Base-by-base conservation (phyloP, 1,284 basidiomycete genomes). In the Sanguinoderma infundibulare region DNA sequence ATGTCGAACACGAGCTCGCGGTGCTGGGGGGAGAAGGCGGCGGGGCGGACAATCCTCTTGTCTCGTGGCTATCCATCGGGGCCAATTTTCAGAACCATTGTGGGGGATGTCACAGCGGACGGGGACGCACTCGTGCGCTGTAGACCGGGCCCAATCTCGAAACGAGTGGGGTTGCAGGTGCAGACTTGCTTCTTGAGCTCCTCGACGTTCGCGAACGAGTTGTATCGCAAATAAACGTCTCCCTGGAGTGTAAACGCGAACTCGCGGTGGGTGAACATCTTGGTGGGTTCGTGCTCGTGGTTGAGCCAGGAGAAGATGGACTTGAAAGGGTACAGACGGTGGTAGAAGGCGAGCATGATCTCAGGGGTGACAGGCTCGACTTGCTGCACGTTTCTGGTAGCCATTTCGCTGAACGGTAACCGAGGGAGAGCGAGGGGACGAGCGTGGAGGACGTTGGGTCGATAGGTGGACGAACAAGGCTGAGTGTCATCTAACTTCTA, bases 1-100 rank as follows among this genome's bases (percentile, higher is more conserved):
- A 99, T 98, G 87, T 99, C 98, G 73, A 99, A 98, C 1, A 99
- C 98, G 34, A 99, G 89, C 75, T 99, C 97, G 65, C 98, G 91
- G 62, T 88, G 85, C 28, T 88, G 77, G 0, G 97, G 95, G 53
- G 85, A 83, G 70, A 98, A 91, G 2, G 87, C 86, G 7, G 87
- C 83, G 6, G 91, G 82, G 2, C 90, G 87, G 39, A 96, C 81
- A 0, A 92, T 92, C 74, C 97, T 98, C 71, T 89, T 92, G 79
- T 98, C 97, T 71, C 89, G 86, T 5, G 96, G 96, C 93, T 96
- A 73, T n/a, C n/a, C n/a, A n/a, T n/a, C n/a, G 17, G 28, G 17
- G 5, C 17, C 10, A 1, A 26, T 2, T 10, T 42, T 42, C 5
- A 4, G 3, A 14, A 44, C 1, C 5, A 2, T 12, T 28, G 42